Conservation (phyloP, 768 basidiomycete species). For the Floccularia luteovirens region DNA sequence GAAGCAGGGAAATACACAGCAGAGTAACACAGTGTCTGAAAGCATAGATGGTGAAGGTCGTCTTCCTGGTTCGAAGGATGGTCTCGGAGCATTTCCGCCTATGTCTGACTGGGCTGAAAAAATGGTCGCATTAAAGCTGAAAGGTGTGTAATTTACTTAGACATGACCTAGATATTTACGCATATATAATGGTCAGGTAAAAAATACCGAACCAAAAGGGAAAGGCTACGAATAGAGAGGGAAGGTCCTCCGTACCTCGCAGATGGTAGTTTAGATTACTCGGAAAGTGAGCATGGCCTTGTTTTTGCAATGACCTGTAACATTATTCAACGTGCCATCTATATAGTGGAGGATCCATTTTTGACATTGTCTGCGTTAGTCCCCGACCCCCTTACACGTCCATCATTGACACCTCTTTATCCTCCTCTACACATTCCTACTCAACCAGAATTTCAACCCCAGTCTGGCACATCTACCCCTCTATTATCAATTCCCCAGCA, state of each 20-base stretch:
- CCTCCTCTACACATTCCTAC: slow-evolving; percentile 22
- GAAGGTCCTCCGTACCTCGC: slow-evolving; percentile 60
- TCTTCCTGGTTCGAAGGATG: slow-evolving; percentile 72
- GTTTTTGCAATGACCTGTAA: not conserved
- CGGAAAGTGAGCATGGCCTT: slow-evolving; percentile 48
- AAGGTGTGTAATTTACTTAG: slow-evolving; percentile 45
- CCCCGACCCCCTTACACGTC: slow-evolving; percentile 49
- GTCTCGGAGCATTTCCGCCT: slow-evolving; percentile 64
- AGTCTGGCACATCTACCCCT: slow-evolving; percentile 5
- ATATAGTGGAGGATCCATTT: slow-evolving; percentile 84
- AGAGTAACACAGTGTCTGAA: slow-evolving; percentile 25
- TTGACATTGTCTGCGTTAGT: slow-evolving; percentile 55
- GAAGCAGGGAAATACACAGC: slow-evolving; percentile 25
- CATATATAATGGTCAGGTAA: slow-evolving; percentile 22
- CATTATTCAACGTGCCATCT: slow-evolving; percentile 6
- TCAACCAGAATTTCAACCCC: slow-evolving; percentile 9
- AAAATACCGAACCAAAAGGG: slow-evolving; percentile 75
- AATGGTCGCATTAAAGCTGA: slow-evolving; percentile 69
- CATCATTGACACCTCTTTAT: slow-evolving; percentile 51
- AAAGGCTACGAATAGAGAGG: slow-evolving; percentile 68
- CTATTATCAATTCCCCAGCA: slow-evolving; percentile 16
- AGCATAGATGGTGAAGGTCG: slow-evolving; percentile 63
- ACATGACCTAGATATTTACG: slow-evolving; percentile 12
- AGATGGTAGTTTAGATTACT: slow-evolving; percentile 79
- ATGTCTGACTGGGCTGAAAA: slow-evolving; percentile 65